These are phyloP conservation scores for Excoecaria cochinchinensis DNA, from an alignment of 345 rosid species.

Conservation along the genomic window DNA sequence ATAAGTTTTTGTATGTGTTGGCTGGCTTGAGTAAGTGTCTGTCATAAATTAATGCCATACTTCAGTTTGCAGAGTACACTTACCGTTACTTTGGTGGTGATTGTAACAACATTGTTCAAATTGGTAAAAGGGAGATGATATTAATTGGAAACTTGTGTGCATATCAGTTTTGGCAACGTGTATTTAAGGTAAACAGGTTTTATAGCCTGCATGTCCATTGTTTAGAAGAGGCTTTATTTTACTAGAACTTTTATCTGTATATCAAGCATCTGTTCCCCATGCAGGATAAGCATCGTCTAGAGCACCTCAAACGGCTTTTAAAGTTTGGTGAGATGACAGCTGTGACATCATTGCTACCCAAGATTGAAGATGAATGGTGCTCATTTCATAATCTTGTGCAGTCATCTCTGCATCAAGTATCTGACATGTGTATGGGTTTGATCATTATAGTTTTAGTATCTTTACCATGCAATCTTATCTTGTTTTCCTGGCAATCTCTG, in stretches of 20 bases:
- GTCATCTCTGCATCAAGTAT: slow-evolving; percentile 67
- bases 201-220: slow-evolving; percentile 7
- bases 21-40: slow-evolving; percentile 15
- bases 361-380: slow-evolving; percentile 92
- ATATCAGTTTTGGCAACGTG: slow-evolving; percentile 83
- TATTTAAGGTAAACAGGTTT: slow-evolving; percentile 55
- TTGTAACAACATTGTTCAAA: slow-evolving; percentile 33
- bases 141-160: slow-evolving; percentile 74
- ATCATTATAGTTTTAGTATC: slow-evolving; percentile 1
- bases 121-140: slow-evolving; percentile 59
- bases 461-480: background rate
- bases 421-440: slow-evolving; percentile 65
- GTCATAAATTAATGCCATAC: slow-evolving; percentile 16
- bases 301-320: slow-evolving; percentile 52
- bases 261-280: slow-evolving; percentile 25
- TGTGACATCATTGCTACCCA: slow-evolving; percentile 35
- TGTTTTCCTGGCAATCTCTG: slow-evolving; percentile 3
- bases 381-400: slow-evolving; percentile 66
- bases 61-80: slow-evolving; percentile 63
- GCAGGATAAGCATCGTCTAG: slow-evolving; percentile 76
- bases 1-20: slow-evolving; percentile 18
- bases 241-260: slow-evolving; percentile 9
- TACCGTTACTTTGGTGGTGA: slow-evolving; percentile 50
- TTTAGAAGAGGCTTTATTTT: slow-evolving; percentile 1
- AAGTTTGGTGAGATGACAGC: slow-evolving; percentile 38